Evolutionary conservation across 441 rosid species (phyloP).

Genomic region (Pelargonium cotyledonis): DNA sequence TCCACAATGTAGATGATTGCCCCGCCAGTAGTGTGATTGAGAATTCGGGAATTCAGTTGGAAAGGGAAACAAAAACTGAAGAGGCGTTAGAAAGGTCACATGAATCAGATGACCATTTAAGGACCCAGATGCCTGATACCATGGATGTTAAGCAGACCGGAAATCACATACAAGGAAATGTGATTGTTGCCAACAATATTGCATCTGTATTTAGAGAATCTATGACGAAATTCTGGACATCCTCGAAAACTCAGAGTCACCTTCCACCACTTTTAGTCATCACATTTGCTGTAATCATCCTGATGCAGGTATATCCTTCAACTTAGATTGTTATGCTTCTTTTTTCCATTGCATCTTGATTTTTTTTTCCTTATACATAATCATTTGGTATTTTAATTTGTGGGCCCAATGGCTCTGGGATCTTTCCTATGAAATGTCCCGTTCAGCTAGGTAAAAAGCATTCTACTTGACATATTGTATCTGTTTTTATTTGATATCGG

Average conservation of each 20-base stretch:
- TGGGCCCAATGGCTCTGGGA: background rate
- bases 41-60: conserved; percentile 23
- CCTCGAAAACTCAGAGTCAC: conserved; percentile 46
- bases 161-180: conserved; percentile 29
- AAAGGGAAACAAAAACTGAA: conserved; percentile 20
- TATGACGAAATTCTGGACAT: conserved; percentile 33
- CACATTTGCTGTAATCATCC: conserved; percentile 69
- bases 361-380: background rate
- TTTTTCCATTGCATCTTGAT: background rate
- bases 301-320: conserved; percentile 66
- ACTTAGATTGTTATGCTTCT: background rate
- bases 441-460: too few relatives aligned
- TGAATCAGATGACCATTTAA: conserved; percentile 22
- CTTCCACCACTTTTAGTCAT: conserved; percentile 47
- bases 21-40: conserved; percentile 26
- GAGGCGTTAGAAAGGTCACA: conserved; percentile 31
- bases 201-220: conserved; percentile 33
- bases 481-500: too few relatives aligned
- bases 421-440: background rate
- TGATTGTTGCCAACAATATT: conserved; percentile 19
- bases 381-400: background rate
- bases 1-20: conserved; percentile 24
- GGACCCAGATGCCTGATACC: conserved; percentile 24
- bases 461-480: too few relatives aligned
- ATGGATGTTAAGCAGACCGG: conserved; percentile 22